A percentile compares a stretch with the other conserved stretches of the same genome.
These are phyloP conservation scores for Alternaria triticina DNA, from an alignment of 2,329 filamentous ascomycete genomes.

Conservation along the genomic window DNA sequence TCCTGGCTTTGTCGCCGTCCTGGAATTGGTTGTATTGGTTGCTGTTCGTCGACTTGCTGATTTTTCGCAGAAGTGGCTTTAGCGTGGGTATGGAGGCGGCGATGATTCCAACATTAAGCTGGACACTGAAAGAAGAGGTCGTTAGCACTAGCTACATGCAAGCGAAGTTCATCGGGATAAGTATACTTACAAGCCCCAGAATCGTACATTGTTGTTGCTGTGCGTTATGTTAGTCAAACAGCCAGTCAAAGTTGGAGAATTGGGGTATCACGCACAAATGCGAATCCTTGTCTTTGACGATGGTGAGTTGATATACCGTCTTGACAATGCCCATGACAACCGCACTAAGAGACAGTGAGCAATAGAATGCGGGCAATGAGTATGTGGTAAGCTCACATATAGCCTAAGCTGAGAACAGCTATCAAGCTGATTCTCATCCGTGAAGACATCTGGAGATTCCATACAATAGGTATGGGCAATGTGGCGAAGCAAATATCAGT, in stretches of 20 bases:
- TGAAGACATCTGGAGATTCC: conserved; percentile 1
- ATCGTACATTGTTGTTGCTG: background rate
- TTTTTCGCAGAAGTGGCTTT: background rate
- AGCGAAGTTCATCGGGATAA: background rate
- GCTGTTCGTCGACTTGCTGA: background rate
- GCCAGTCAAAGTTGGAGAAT: background rate
- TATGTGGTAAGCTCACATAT: background rate
- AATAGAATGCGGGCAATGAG: background rate
- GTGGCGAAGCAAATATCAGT: conserved; percentile 6
- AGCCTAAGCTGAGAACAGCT: conserved; percentile 1
- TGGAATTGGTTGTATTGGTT: background rate
- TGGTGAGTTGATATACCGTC: background rate
- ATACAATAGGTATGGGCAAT: background rate
- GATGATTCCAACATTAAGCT: conserved; percentile 9
- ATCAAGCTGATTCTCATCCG: background rate
- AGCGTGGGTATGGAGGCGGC: conserved; percentile 6
- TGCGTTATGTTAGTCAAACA: background rate
- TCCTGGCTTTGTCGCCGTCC: background rate
- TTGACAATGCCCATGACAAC: background rate
- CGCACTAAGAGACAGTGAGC: background rate
- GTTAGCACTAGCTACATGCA: background rate
- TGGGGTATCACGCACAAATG: background rate
- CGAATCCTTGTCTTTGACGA: background rate
- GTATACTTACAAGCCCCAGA: background rate
- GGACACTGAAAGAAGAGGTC: background rate